Conservation (phyloP, 2,329 filamentous ascomycete genomes). For the Ophiosphaerella korrae region DNA sequence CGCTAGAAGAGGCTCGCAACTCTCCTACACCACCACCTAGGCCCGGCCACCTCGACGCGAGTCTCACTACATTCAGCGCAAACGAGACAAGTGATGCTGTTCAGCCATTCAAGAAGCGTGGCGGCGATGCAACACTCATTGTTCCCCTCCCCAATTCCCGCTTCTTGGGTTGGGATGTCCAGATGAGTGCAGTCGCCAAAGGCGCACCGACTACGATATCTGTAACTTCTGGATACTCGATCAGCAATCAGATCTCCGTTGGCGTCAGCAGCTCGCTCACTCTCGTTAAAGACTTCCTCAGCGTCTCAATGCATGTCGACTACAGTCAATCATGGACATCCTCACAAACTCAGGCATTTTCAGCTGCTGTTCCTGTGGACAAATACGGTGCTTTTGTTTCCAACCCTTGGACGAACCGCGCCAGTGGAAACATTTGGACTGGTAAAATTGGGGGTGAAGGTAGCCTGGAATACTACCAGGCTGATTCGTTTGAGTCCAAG, state of each 20-base stretch:
- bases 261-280: conserved; percentile 15
- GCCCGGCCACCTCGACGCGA: conserved; percentile 21
- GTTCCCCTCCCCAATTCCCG: conserved; percentile 22
- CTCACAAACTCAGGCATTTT: conserved; percentile 36
- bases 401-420: conserved; percentile 44
- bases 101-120: conserved; percentile 19
- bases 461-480: conserved; percentile 32
- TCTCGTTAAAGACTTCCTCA: conserved; percentile 35
- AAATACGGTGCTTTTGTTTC: conserved; percentile 50
- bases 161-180: conserved; percentile 50
- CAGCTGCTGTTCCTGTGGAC: conserved; percentile 41
- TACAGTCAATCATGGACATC: conserved; percentile 43
- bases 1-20: conserved; percentile 20
- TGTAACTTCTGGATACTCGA: conserved; percentile 44
- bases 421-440: conserved; percentile 42
- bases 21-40: conserved; percentile 19
- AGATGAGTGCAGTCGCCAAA: conserved; percentile 45
- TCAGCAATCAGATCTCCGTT: conserved; percentile 43
- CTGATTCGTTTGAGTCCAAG: conserved; percentile 45
- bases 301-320: conserved; percentile 26
- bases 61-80: conserved; percentile 11
- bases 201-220: conserved; percentile 32
- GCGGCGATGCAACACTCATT: conserved; percentile 17
- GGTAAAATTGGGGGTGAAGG: conserved; percentile 43
- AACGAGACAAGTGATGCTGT: conserved; percentile 8